Base-by-base conservation (phyloP, 352 stramenopile genomes). In the Phytophthora ohioensis region DNA sequence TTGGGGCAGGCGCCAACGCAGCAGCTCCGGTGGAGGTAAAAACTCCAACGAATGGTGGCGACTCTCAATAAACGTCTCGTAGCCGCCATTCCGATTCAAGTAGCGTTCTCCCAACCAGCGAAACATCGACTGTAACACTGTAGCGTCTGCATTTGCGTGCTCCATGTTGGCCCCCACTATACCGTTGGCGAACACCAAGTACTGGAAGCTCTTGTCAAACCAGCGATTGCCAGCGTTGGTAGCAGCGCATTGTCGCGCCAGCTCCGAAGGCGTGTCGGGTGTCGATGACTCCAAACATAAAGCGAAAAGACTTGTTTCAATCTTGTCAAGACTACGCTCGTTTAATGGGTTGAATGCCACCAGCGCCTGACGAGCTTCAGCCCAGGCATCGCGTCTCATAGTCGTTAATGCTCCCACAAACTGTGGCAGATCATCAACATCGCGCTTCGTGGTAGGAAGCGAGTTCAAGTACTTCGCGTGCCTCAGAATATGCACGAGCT, bases 191-290 rank as follows among this genome's bases (percentile, higher is more conserved):
- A 97, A 98, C 17, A 98, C 86, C 32, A 99, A 81, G 31, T 98
- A 81, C 81, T 99, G 93, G 73, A 99, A 93, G 17, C 92, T 97
- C 78, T 99, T 99, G 80, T 99, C 97, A 63, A 98, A 99, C 90
- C 92, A 99, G 48, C 95, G 91, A 75, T 99, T 99, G 47, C 79
- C 77, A 34, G 68, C 79, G 48, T 75, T 91, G 9, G 66, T 51
- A 15, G 71, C 90, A 47, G 73, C 87, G 60, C 80, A 96, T 70
- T 63, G 81, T 70, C 84, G 77, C 39, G 80, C 74, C 5, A 90
- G 66, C 35, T 80, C 79, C 6, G 82, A 88, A 2, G 81, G 76
- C 5, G 76, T 85, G 1, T 52, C 56, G 1, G 79, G 86, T 32
- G 71, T 80, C 21, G 62, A 67, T 13, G 86, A 83, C 51, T 98